Evolutionary conservation across 805 yeast genomes (phyloP).

Genomic region (Candida easanensis): DNA sequence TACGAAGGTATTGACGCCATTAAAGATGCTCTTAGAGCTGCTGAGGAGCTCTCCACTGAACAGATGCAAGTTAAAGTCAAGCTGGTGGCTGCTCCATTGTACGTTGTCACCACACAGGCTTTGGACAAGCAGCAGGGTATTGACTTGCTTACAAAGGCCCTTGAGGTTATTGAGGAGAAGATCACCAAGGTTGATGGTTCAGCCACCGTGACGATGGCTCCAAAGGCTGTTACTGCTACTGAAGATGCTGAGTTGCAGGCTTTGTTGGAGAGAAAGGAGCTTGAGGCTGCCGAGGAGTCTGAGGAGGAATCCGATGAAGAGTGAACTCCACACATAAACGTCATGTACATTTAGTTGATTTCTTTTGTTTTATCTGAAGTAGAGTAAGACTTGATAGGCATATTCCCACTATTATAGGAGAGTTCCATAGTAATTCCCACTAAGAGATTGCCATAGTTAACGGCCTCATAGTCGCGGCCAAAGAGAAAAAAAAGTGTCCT

Average conservation of each 20-base stretch:
- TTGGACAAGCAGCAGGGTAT: constrained; percentile 90
- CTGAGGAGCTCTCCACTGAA: constrained; percentile 81
- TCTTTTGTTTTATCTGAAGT: too few relatives aligned
- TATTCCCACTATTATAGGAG: too few relatives aligned
- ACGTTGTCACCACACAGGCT: constrained; percentile 89
- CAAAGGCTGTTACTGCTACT: constrained; percentile 97
- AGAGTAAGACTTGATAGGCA: too few relatives aligned
- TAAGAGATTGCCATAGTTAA: too few relatives aligned
- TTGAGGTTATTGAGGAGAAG: constrained; percentile 66
- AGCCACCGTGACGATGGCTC: constrained; percentile 93
- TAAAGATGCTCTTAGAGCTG: constrained; percentile 81
- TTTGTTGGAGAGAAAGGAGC: constrained; percentile 87
- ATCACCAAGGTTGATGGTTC: constrained; percentile 78
- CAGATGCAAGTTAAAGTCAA: constrained; percentile 87
- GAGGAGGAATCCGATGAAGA: constrained; percentile 45
- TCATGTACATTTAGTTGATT: neutral
- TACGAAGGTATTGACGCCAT: constrained; percentile 98
- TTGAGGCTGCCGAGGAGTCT: constrained; percentile 78
- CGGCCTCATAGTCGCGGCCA: too few relatives aligned
- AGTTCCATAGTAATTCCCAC: too few relatives aligned
- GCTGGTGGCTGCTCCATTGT: constrained; percentile 95
- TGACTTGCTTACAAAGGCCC: constrained; percentile 73
- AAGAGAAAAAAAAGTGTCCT: too few relatives aligned
- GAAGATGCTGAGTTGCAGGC: constrained; percentile 98
- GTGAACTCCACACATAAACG: neutral